phyloP scores from a whole-genome alignment of 371 early-diverging fungal genomes.

The Fennellomyces sp. region DNA sequence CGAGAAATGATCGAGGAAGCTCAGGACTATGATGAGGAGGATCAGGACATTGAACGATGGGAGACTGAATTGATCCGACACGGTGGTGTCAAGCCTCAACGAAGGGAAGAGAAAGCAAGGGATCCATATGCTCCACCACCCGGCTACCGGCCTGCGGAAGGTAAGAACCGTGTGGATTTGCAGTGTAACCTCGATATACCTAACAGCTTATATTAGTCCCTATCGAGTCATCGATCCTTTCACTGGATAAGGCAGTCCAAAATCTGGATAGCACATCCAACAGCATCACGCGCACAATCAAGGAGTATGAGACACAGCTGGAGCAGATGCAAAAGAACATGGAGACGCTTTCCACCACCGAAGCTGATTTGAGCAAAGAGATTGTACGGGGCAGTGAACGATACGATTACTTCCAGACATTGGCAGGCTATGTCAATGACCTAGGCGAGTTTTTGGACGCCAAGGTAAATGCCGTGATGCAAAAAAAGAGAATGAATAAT shows the following conservation, averaged over 20 bases:
- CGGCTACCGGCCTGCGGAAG: constrained; percentile 38
- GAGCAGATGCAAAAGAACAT: constrained; percentile 49
- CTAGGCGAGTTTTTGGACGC: constrained; percentile 73
- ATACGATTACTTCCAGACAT: constrained; percentile 70
- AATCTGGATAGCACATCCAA: constrained; percentile 35
- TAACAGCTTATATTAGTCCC: constrained; percentile 49
- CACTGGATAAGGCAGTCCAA: constrained; percentile 46
- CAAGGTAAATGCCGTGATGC: constrained; percentile 41
- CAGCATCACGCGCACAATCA: constrained; percentile 35
- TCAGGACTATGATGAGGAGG: constrained; percentile 53
- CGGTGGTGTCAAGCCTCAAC: constrained; percentile 47
- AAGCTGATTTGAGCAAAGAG: constrained; percentile 46
- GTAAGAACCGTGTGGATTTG: constrained; percentile 19
- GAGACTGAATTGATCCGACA: constrained; percentile 69
- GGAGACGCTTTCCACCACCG: constrained; percentile 28
- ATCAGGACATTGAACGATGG: constrained; percentile 69
- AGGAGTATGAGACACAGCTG: constrained; percentile 50
- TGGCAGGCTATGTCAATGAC: constrained; percentile 62
- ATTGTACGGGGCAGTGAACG: constrained; percentile 52
- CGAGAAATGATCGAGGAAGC: constrained; percentile 63
- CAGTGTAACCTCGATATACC: background rate
- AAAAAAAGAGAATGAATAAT: background rate
- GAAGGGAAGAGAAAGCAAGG: constrained; percentile 23
- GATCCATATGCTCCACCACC: constrained; percentile 23
- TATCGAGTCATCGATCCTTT: constrained; percentile 46